Base-by-base conservation (phyloP, 306 rosid species). In the Rosa persica region DNA sequence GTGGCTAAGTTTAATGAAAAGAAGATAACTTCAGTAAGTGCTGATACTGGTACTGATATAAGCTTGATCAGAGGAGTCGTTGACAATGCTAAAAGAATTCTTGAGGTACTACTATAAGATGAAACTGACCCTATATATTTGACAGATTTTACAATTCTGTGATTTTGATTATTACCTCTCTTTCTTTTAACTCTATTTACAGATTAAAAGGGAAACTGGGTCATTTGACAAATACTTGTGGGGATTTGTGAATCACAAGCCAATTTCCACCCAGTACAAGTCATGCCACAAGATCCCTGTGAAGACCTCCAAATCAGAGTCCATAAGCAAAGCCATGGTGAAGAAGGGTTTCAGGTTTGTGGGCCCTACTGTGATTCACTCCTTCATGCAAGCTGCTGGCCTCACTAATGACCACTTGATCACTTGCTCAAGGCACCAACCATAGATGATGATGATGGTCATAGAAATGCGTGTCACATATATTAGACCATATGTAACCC, bases 271-370 rank as follows among this genome's bases (percentile, higher is more conserved):
- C 34, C 92, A 92, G 65, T 92, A 87, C 90, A 90, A 89, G 70
- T 81, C 85, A 68, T 86, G 96, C 42, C 88, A 87, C 84, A 90
- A 88, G 83, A 88, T 92, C 10, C 97, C 97, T 70, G 97, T 90
- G 83, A 92, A 92, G 91, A 92, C 92, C 19, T 90, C 97, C 74
- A 92, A 92, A 81, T 89, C 97, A 72, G 97, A 92, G 61, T 85
- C 77, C 89, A 90, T 92, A 74, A 92, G 97, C 89, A 92, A 90
- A 83, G 92, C 87, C 86, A 82, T 92, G 97, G 87, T 92, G 0
- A 89, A 88, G 47, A 87, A 89, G 70, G 92, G 92, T 0, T 89
- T 90, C 27, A 81, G 97, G 86, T 83, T 70, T 8, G 96, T 92
- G 48, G 97, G 97, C 6, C 97, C 97, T 30, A 92, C 93, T 20